These are phyloP conservation scores for Lunularia cruciata DNA, from an alignment of 225 moss, liverwort and hornwort genomes.

Conservation along the genomic window DNA sequence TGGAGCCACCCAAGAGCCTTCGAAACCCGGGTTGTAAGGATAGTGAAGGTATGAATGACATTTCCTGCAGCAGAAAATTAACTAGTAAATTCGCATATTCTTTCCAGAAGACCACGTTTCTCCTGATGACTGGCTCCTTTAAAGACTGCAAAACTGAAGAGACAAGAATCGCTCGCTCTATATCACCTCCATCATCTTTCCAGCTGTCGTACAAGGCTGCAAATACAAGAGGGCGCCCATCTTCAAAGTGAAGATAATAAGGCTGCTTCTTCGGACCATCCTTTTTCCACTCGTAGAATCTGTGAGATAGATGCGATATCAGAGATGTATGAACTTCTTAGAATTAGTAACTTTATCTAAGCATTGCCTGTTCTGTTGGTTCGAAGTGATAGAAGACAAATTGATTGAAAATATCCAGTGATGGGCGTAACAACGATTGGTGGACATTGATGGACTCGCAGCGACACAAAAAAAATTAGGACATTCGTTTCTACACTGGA, in stretches of 20 bases:
- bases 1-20: conserved; percentile 95
- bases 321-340: no score
- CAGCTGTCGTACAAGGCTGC: conserved; percentile 93
- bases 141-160: no score
- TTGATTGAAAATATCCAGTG: no score
- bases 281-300: conserved; percentile 99
- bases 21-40: conserved; percentile 84
- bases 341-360: no score
- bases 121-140: no score
- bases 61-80: conserved; percentile 43
- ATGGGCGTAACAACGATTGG: no score
- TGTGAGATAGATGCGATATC: conserved; percentile 20
- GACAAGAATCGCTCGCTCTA: not conserved
- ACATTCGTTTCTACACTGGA: no score
- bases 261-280: conserved; percentile 95
- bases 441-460: no score
- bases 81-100: no score
- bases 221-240: conserved; percentile 72
- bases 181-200: conserved; percentile 85
- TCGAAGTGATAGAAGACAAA: no score
- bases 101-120: no score
- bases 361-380: no score
- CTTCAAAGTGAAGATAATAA: conserved; percentile 78
- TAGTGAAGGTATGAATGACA: conserved; percentile 68
- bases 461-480: not conserved